phyloP scores from a whole-genome alignment of 1,284 basidiomycete genomes.

The Earliella scabrosa region DNA sequence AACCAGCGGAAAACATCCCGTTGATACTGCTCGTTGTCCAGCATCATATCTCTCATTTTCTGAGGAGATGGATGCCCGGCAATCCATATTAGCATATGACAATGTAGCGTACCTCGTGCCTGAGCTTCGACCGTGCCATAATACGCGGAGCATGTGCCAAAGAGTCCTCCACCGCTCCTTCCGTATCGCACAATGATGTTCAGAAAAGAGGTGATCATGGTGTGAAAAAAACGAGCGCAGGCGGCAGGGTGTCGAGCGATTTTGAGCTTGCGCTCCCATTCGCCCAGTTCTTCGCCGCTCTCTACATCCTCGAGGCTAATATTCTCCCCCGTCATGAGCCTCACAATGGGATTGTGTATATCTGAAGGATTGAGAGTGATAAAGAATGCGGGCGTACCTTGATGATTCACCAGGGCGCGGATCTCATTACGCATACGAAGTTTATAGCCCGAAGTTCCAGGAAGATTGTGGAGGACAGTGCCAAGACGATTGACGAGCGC shows the following conservation, averaged over 20 bases:
- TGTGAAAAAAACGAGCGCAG: constrained; percentile 11
- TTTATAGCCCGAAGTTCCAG: not conserved
- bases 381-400: no score
- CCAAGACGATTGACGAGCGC: not conserved
- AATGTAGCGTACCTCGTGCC: no score
- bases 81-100: no score
- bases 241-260: not conserved
- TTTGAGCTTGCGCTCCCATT: not conserved
- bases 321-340: not conserved
- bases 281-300: not conserved
- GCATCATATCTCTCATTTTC: no score
- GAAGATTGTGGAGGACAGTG: not conserved
- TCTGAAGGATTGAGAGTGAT: constrained; percentile 1
- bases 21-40: not conserved
- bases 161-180: not conserved
- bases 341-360: not conserved
- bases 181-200: constrained; percentile 2
- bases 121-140: constrained; percentile 23
- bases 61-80: no score
- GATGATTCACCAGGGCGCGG: no score
- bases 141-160: constrained; percentile 15
- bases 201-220: constrained; percentile 9
- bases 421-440: not conserved
- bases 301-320: not conserved
- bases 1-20: constrained; percentile 3